Conservation (phyloP, 108 stramenopile genomes). For the Fragilaria radians region DNA sequence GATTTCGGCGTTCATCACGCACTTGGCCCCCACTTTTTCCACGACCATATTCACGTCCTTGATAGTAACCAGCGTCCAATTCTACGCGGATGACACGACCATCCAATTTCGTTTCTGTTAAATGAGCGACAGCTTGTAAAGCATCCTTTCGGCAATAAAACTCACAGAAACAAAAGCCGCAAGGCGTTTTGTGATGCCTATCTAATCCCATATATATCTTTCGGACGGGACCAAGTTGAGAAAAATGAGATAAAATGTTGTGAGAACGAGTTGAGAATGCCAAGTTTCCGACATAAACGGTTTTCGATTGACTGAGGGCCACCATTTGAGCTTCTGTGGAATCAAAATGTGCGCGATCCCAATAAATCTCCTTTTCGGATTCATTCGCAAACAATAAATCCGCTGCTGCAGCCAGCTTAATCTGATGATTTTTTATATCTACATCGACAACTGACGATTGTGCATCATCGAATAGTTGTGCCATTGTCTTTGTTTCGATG, state of each 20-base stretch:
- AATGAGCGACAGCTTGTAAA: constrained; percentile 54
- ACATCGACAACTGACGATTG: too few species aligned
- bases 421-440: too few species aligned
- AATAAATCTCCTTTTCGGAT: constrained; percentile 66
- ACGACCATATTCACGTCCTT: constrained; percentile 92
- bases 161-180: constrained; percentile 95
- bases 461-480: too few species aligned
- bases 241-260: constrained; percentile 83
- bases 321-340: constrained; percentile 62
- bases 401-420: constrained; percentile 33
- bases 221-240: constrained; percentile 76
- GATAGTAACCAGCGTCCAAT: constrained; percentile 91
- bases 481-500: too few species aligned
- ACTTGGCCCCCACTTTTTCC: constrained; percentile 93
- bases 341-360: constrained; percentile 81
- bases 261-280: constrained; percentile 86
- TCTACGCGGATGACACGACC: constrained; percentile 91
- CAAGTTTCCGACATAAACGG: constrained; percentile 94
- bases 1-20: constrained; percentile 74
- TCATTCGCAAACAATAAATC: constrained; percentile 62
- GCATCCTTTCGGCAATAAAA: constrained; percentile 69
- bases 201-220: constrained; percentile 91
- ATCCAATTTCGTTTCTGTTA: constrained; percentile 86
- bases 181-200: constrained; percentile 74
- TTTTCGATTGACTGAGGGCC: constrained; percentile 55